These are phyloP conservation scores for Litchi chinensis DNA, from an alignment of 345 rosid genomes.

Conservation along the genomic window DNA sequence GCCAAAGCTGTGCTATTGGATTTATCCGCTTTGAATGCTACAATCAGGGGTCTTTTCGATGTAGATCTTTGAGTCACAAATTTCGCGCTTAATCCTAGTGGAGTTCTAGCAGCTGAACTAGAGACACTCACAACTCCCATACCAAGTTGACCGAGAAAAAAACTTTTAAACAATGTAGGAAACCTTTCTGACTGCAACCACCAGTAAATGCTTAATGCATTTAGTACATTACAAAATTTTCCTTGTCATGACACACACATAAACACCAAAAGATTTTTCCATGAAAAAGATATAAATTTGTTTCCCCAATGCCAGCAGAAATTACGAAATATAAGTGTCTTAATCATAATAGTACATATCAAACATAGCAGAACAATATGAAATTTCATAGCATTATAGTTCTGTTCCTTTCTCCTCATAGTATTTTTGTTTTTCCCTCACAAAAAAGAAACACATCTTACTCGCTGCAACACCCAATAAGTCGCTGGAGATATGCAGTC, in stretches of 20 bases:
- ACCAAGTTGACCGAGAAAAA: conserved; percentile 26
- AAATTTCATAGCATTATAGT: neutral
- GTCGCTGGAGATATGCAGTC: neutral
- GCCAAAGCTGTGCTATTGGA: conserved; percentile 45
- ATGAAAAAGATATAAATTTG: neutral
- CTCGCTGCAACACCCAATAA: neutral
- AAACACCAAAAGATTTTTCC: neutral
- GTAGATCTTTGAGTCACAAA: conserved; percentile 42
- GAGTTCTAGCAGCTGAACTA: conserved; percentile 78
- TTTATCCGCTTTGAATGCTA: conserved; percentile 77
- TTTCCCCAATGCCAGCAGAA: neutral
- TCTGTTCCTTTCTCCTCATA: neutral
- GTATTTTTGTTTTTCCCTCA: neutral
- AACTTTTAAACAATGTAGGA: neutral
- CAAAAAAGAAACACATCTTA: neutral
- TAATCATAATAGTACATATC: neutral
- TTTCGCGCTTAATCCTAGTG: conserved; percentile 54
- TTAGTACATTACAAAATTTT: conserved; percentile 11
- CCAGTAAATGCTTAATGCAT: neutral
- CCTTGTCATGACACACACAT: neutral
- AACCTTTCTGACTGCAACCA: conserved; percentile 25
- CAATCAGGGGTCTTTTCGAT: conserved; percentile 51
- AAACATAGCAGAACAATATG: neutral
- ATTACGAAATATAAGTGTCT: neutral
- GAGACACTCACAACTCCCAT: conserved; percentile 93